A percentile compares a stretch with the other conserved stretches of the same genome.
These are phyloP conservation scores for Reutealis trisperma DNA, from an alignment of 345 rosid genomes.

Conservation along the genomic window DNA sequence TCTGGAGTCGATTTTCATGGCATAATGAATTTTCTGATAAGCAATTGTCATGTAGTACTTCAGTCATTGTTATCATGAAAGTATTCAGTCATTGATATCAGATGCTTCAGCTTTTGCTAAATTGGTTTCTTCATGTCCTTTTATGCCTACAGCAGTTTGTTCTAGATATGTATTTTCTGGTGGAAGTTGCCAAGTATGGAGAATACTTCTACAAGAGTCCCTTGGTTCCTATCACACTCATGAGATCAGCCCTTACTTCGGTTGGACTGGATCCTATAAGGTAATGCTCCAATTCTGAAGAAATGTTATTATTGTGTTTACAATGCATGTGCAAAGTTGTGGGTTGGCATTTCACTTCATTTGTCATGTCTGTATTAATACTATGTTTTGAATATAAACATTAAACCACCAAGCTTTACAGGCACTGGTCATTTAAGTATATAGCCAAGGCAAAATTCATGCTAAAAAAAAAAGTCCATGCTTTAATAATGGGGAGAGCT, in stretches of 20 bases:
- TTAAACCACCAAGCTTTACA: not conserved
- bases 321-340: not conserved
- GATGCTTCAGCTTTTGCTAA: slow-evolving; percentile 15
- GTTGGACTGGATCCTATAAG: slow-evolving; percentile 50
- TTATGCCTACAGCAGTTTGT: slow-evolving; percentile 39
- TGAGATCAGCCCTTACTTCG: slow-evolving; percentile 41
- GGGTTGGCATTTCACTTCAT: not conserved
- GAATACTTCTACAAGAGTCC: slow-evolving; percentile 49
- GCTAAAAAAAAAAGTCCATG: not conserved
- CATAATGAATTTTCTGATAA: not conserved
- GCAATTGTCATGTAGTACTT: not conserved
- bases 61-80: not conserved
- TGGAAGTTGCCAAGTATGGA: slow-evolving; percentile 40
- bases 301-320: not conserved
- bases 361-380: not conserved
- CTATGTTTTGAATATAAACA: not conserved
- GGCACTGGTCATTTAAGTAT: not conserved
- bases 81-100: not conserved
- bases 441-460: not conserved
- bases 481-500: not conserved
- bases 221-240: slow-evolving; percentile 31
- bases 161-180: slow-evolving; percentile 51
- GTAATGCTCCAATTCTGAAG: slow-evolving; percentile 36
- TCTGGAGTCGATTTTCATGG: not conserved
- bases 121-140: slow-evolving; percentile 7